A percentile compares a stretch with the other conserved stretches of the same genome.
phyloP scores from a whole-genome alignment of 2,329 filamentous ascomycete genomes.

The Westerdykella aurantiaca region DNA sequence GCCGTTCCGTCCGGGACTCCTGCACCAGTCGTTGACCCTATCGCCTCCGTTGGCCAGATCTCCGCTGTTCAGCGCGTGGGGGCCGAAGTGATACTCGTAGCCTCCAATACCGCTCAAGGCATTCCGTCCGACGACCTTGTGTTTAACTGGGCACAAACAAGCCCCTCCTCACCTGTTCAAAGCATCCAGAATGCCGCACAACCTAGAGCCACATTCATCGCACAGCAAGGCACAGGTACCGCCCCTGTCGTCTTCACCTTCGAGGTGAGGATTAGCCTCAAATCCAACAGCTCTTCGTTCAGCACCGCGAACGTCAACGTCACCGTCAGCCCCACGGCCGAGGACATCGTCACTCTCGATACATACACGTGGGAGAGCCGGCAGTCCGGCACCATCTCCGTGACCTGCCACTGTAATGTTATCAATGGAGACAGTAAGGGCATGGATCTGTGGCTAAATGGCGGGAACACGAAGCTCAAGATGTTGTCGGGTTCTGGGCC shows the following conservation, averaged over 20 bases:
- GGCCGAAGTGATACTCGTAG: constrained; percentile 23
- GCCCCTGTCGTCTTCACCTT: constrained; percentile 27
- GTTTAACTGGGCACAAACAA: constrained; percentile 29
- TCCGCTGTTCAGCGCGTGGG: constrained; percentile 26
- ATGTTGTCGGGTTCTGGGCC: constrained; percentile 17
- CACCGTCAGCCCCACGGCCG: constrained; percentile 17
- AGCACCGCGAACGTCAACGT: constrained; percentile 26
- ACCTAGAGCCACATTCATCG: constrained; percentile 16
- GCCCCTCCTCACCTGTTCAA: constrained; percentile 14
- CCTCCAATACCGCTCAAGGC: constrained; percentile 21
- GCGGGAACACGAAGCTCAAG: constrained; percentile 12
- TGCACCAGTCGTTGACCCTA: constrained; percentile 6
- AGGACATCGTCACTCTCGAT: constrained; percentile 29
- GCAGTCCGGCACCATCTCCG: constrained; percentile 27
- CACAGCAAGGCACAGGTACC: neutral
- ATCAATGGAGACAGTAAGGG: constrained; percentile 26
- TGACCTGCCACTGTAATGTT: constrained; percentile 33
- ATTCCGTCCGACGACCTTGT: constrained; percentile 20
- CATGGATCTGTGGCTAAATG: constrained; percentile 27
- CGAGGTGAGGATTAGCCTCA: constrained; percentile 23
- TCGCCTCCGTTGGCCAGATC: constrained; percentile 15
- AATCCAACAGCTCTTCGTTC: constrained; percentile 16
- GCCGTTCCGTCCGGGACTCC: neutral
- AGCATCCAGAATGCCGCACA: constrained; percentile 18
- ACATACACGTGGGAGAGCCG: constrained; percentile 28